Evolutionary conservation across 1,139 yeast genomes (phyloP).

Genomic region (Suhomyces ambrosiae): DNA sequence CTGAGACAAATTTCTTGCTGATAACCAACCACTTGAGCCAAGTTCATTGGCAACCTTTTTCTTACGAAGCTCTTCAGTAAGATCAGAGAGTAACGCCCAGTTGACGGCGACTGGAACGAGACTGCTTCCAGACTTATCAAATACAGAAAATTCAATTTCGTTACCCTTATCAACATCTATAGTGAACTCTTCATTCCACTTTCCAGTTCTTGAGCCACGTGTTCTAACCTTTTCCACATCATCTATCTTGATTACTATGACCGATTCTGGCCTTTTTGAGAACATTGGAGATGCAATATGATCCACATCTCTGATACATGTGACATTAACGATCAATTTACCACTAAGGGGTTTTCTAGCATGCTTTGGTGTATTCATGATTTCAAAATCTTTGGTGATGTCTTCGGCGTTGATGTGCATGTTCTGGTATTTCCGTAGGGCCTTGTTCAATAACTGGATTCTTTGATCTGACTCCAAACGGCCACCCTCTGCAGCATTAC

Average conservation of each 20-base stretch:
- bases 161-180: conserved; percentile 87
- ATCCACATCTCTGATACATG: conserved; percentile 85
- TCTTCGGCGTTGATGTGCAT: conserved; percentile 77
- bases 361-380: conserved; percentile 65
- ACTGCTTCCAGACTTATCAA: conserved; percentile 70
- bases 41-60: conserved; percentile 78
- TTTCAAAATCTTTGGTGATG: conserved; percentile 59
- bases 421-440: conserved; percentile 85
- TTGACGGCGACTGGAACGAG: conserved; percentile 88
- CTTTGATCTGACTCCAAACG: conserved; percentile 81
- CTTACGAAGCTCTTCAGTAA: conserved; percentile 91
- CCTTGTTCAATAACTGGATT: conserved; percentile 78
- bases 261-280: conserved; percentile 78
- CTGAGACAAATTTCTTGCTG: conserved; percentile 60
- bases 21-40: conserved; percentile 82
- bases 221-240: conserved; percentile 82
- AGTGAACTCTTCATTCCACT: conserved; percentile 82
- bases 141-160: conserved; percentile 85
- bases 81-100: conserved; percentile 88
- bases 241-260: conserved; percentile 78
- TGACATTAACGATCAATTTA: conserved; percentile 64
- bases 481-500: conserved; percentile 89
- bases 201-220: conserved; percentile 71
- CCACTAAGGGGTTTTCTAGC: conserved; percentile 87
- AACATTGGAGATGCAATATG: conserved; percentile 84